These are phyloP conservation scores for Neofusicoccum sp. DNA, from an alignment of 2,329 filamentous ascomycete genomes.

Conservation along the genomic window DNA sequence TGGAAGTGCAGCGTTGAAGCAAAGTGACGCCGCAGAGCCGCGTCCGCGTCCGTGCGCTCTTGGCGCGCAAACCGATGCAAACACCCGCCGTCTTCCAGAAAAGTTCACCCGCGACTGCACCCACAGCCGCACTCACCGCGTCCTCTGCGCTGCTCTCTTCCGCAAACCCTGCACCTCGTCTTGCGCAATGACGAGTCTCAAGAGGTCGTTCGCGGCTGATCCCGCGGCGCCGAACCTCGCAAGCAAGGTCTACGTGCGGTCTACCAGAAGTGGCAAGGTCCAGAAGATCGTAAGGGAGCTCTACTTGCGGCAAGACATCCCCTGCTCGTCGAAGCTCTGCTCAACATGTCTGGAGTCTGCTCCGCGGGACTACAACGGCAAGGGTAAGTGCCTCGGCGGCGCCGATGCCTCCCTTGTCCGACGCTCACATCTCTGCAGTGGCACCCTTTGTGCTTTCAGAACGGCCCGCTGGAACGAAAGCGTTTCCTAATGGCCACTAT, in stretches of 20 bases:
- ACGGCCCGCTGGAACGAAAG: conserved; percentile 77
- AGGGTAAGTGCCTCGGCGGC: conserved; percentile 51
- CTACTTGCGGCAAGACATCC: conserved; percentile 94
- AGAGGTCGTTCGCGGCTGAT: conserved; percentile 55
- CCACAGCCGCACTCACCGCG: not conserved
- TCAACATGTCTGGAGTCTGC: conserved; percentile 69
- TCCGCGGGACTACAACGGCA: conserved; percentile 74
- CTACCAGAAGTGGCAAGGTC: conserved; percentile 92
- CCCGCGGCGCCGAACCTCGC: conserved; percentile 71
- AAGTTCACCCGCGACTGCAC: conserved; percentile 8
- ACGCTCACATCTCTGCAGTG: conserved; percentile 48
- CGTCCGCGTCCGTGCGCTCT: not conserved
- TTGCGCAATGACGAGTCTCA: conserved; percentile 58
- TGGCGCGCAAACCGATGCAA: conserved; percentile 16
- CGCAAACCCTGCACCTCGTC: not conserved
- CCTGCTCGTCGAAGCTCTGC: conserved; percentile 91
- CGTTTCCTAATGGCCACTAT: conserved; percentile 86
- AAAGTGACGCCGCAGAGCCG: conserved; percentile 12
- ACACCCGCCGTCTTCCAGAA: conserved; percentile 12
- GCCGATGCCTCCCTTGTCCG: conserved; percentile 24
- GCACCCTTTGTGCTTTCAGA: conserved; percentile 85
- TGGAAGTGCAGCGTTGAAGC: not conserved
- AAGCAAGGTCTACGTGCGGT: conserved; percentile 93
- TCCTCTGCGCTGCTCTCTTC: not conserved
- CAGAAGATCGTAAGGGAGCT: conserved; percentile 98